phyloP scores from a whole-genome alignment of 148 eudicot species.

The Rhododendron mucronatum region DNA sequence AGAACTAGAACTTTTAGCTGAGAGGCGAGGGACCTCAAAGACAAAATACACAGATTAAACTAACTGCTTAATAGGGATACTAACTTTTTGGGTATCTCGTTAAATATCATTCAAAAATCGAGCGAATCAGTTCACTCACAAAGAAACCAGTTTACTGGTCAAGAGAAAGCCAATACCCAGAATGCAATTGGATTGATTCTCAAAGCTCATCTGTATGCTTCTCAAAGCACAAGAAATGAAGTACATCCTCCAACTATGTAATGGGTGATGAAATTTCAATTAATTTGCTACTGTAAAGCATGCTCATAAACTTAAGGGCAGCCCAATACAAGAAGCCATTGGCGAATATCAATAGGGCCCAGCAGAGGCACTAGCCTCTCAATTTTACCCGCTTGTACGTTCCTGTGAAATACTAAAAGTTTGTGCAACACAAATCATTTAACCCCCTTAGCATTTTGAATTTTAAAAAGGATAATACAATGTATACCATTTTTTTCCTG shows the following conservation, averaged over 20 bases:
- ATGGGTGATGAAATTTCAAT: not conserved
- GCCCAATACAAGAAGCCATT: not conserved
- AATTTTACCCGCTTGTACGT: not conserved
- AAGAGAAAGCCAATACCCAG: not conserved
- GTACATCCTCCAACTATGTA: not conserved
- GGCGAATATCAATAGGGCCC: not conserved
- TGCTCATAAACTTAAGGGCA: not conserved
- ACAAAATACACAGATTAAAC: not conserved
- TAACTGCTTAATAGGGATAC: not conserved
- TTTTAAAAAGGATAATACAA: not conserved
- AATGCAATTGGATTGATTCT: not conserved
- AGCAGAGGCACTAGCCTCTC: not conserved
- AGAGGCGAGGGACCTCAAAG: not conserved
- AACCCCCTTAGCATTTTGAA: not conserved
- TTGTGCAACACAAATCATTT: not conserved
- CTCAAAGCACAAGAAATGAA: not conserved
- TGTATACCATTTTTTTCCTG: not conserved
- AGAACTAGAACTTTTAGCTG: not conserved
- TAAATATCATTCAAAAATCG: not conserved
- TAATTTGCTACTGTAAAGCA: not conserved
- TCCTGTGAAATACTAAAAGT: not conserved
- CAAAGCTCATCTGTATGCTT: not conserved
- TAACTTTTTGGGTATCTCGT: not conserved
- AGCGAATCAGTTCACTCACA: not conserved
- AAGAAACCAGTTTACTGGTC: not conserved